Conservation (phyloP, 2,329 filamentous ascomycete genomes). For the Huntiella decipiens region DNA sequence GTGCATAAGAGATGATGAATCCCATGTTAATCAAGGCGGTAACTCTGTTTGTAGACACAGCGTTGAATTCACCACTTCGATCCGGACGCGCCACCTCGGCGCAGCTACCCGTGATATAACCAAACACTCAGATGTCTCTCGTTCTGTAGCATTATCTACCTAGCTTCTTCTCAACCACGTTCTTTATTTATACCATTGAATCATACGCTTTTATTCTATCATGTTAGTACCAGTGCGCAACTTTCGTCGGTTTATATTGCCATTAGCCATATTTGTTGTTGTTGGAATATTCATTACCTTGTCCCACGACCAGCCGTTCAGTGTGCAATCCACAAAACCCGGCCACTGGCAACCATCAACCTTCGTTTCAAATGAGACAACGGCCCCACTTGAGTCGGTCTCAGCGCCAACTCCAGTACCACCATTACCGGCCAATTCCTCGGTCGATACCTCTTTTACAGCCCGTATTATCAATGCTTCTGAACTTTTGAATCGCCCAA, state of each 20-base stretch:
- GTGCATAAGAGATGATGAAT: too few species aligned
- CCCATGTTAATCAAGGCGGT: too few species aligned
- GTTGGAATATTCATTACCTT: constrained; percentile 1
- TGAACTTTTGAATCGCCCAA: constrained; percentile 7
- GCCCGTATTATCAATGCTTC: constrained; percentile 5
- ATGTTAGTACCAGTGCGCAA: constrained; percentile 1
- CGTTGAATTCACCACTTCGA: too few species aligned
- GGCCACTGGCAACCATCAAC: constrained; percentile 2
- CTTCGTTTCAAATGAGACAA: not conserved
- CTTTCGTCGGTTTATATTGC: constrained; percentile 1
- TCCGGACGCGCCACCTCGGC: too few species aligned
- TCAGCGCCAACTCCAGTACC: not conserved
- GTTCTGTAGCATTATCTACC: too few species aligned
- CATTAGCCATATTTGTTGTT: not conserved
- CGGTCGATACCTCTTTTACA: not conserved
- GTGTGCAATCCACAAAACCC: not conserved
- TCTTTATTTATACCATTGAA: too few species aligned
- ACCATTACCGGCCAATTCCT: not conserved
- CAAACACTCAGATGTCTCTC: too few species aligned
- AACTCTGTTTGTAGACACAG: too few species aligned
- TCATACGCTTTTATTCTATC: too few species aligned
- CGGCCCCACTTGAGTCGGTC: not conserved
- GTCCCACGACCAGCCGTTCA: not conserved
- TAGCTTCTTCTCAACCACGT: too few species aligned
- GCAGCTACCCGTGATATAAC: too few species aligned